These are phyloP conservation scores for Dictyophora rubrovolvata DNA, from an alignment of 768 basidiomycete genomes.

Conservation along the genomic window DNA sequence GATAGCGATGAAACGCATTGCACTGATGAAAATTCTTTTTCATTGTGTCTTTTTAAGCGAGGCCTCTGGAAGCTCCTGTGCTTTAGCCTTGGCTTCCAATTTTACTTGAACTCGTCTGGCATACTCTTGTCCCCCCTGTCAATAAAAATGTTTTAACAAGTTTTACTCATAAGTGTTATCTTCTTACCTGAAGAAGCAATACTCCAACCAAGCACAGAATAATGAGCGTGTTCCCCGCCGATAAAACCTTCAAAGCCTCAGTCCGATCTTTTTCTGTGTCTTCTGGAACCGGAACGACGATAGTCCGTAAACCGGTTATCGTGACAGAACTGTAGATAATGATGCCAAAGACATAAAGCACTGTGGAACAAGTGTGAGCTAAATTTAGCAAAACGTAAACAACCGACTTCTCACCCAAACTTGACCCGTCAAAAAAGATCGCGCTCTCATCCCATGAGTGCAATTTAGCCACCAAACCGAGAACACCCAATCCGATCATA, in stretches of 20 bases:
- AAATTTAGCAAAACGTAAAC: background rate
- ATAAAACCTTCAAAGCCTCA: constrained; percentile 71
- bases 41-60: background rate
- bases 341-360: constrained; percentile 62
- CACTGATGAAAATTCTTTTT: background rate
- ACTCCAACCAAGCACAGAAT: constrained; percentile 56
- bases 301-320: constrained; percentile 66
- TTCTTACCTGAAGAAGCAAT: constrained; percentile 60
- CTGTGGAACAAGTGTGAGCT: constrained; percentile 28
- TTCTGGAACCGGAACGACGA: constrained; percentile 44
- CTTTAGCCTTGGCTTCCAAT: background rate
- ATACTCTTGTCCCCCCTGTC: constrained; percentile 71
- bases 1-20: too few relatives aligned
- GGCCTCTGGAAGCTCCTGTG: background rate
- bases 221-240: constrained; percentile 83
- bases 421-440: constrained; percentile 88
- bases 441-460: constrained; percentile 88
- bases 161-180: background rate
- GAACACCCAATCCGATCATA: constrained; percentile 67
- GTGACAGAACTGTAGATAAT: constrained; percentile 78
- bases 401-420: constrained; percentile 47
- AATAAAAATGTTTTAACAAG: constrained; percentile 2
- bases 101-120: constrained; percentile 35
- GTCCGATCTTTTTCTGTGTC: constrained; percentile 59
- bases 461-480: constrained; percentile 69